Evolutionary conservation across 257 asterid species (phyloP), one percentile per base, ranked within the genome.

Genomic region (Datura wrightii): DNA sequence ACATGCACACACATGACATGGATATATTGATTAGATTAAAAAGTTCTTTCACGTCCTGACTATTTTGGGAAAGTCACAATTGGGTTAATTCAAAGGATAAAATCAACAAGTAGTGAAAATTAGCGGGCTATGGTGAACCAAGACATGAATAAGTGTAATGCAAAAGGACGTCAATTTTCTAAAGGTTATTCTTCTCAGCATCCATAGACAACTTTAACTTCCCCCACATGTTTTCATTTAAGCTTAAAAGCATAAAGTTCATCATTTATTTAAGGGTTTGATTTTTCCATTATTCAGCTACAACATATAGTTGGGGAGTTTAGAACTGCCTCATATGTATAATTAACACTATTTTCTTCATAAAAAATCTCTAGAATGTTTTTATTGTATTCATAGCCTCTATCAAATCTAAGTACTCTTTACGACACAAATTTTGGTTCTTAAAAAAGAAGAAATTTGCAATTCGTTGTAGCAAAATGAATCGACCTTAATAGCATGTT

Each of bases 401-500:
- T 0, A 59, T 8, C 67, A 59, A n/a, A 59, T 59, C 34, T 19
- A 59, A 19, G 2, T 24, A 24, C 31, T 19, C 6, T 19, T 59
- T 59, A 59, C 15, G 8, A 24, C 5, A 34, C 44, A 1, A 34
- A 63, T 24, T 4, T 9, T 62, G 8, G 16, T 8, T 59, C 18
- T 62, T 24, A 62, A 24, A 31, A 31, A 36, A 62, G 16, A 0
- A 13, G 31, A 24, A 24, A 24, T 24, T 24, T 24, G 31, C 31
- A 24, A 24, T 24, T 24, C 31, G 31, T 24, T 24, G 31, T 24
- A 24, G 31, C 31, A 24, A 24, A 24, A 24, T 24, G 31, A 24
- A 63, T 0, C 14, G 0, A 19, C 0, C 0, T 59, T 59, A 0
- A n/a, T 59, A 9, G 1, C 5, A 60, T 37, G 6, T 60, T 0